phyloP scores from a whole-genome alignment of 257 asterid genomes.

The Primulina eburnea region DNA sequence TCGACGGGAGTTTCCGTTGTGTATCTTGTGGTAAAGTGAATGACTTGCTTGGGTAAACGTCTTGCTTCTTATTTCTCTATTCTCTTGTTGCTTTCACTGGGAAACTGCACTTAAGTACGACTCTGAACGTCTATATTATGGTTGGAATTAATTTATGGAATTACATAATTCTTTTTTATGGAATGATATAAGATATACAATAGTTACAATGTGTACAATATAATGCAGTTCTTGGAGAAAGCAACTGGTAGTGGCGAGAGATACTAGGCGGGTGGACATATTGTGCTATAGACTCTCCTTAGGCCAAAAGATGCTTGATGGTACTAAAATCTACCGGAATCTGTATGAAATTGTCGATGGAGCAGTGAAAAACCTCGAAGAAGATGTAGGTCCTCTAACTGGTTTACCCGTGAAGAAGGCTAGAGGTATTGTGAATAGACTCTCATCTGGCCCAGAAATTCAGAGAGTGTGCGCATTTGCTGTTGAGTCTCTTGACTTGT shows the following conservation, averaged over 20 bases:
- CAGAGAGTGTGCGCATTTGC: slow-evolving; percentile 73
- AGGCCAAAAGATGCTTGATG: slow-evolving; percentile 73
- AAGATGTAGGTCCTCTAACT: slow-evolving; percentile 84
- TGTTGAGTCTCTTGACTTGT: slow-evolving; percentile 55
- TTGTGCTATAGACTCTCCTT: slow-evolving; percentile 82
- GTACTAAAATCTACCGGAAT: slow-evolving; percentile 49
- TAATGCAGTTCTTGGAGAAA: slow-evolving; percentile 78
- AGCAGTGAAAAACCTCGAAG: slow-evolving; percentile 70
- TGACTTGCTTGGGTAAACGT: slow-evolving; percentile 70
- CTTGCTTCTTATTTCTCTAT: slow-evolving; percentile 9
- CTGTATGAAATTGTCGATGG: slow-evolving; percentile 49
- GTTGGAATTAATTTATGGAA: neutral
- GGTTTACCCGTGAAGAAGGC: slow-evolving; percentile 92
- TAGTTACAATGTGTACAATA: slow-evolving; percentile 19
- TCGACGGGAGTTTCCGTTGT: slow-evolving; percentile 82
- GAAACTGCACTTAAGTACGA: neutral
- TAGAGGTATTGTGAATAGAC: slow-evolving; percentile 95
- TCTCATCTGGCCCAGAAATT: slow-evolving; percentile 81
- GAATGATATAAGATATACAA: neutral
- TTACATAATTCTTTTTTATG: neutral
- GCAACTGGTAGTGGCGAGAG: slow-evolving; percentile 76
- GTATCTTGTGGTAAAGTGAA: slow-evolving; percentile 82
- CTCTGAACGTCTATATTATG: neutral
- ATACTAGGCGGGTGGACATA: slow-evolving; percentile 91
- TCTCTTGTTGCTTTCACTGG: neutral